These are phyloP conservation scores for Magnusiomyces fungicola DNA, from an alignment of 1,139 yeast genomes.

Conservation along the genomic window DNA sequence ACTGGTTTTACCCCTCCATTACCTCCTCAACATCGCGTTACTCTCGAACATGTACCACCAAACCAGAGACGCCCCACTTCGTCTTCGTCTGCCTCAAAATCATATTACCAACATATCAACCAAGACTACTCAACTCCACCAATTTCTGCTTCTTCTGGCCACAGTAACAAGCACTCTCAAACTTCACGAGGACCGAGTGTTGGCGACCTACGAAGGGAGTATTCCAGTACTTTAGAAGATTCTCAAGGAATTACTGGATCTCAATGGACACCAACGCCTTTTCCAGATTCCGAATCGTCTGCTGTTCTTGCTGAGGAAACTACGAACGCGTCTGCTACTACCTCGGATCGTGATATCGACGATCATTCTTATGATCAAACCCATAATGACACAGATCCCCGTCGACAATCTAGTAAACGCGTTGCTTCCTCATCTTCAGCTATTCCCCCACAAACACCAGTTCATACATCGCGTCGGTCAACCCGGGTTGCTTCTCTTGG, in stretches of 20 bases:
- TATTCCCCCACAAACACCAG: not conserved
- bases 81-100: not conserved
- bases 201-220: too few species aligned
- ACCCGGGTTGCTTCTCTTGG: not conserved
- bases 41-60: not conserved
- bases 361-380: too few species aligned
- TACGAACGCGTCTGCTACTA: too few species aligned
- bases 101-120: not conserved
- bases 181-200: not conserved
- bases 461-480: not conserved
- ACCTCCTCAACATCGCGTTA: constrained; percentile 1
- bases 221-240: too few species aligned
- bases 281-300: too few species aligned
- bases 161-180: not conserved
- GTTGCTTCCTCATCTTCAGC: not conserved
- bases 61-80: not conserved
- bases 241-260: too few species aligned
- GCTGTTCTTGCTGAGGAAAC: too few species aligned
- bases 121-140: not conserved
- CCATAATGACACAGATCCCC: too few species aligned
- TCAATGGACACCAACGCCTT: too few species aligned
- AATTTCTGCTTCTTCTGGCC: not conserved
- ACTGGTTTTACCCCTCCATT: not conserved
- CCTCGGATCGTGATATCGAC: too few species aligned
- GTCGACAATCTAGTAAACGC: not conserved